phyloP scores from a whole-genome alignment of 2,329 filamentous ascomycete species.

The Microsporum canis region DNA sequence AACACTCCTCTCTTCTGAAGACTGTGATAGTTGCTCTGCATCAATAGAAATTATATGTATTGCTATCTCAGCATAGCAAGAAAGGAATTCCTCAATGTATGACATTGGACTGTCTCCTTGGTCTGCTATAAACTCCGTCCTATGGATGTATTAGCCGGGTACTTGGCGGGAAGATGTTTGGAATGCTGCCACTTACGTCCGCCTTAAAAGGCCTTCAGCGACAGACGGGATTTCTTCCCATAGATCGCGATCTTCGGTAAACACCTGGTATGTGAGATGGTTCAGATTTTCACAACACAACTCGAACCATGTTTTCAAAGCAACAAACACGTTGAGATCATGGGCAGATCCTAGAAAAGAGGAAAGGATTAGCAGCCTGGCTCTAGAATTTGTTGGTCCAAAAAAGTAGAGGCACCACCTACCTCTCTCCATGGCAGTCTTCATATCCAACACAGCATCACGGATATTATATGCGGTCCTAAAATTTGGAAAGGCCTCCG shows the following conservation, averaged over 20 bases:
- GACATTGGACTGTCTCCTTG: conserved; percentile 21
- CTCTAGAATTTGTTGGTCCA: not conserved
- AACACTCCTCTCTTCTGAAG: conserved; percentile 21
- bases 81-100: conserved; percentile 33
- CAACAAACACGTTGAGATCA: conserved; percentile 23
- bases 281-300: conserved; percentile 27
- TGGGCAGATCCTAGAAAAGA: conserved; percentile 20
- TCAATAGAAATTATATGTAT: conserved; percentile 35
- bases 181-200: conserved; percentile 23
- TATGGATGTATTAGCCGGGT: conserved; percentile 11
- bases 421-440: conserved; percentile 30
- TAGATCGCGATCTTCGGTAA: conserved; percentile 33
- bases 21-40: conserved; percentile 21
- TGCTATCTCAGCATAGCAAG: conserved; percentile 30
- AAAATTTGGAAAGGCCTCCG: conserved; percentile 30
- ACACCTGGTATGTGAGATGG: conserved; percentile 25
- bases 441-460: conserved; percentile 27
- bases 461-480: conserved; percentile 19
- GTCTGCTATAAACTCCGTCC: conserved; percentile 24
- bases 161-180: not conserved
- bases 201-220: conserved; percentile 30
- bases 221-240: conserved; percentile 36
- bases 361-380: not conserved
- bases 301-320: conserved; percentile 35
- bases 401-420: conserved; percentile 8